Percentiles rank a stretch among this genome's conserved stretches.
phyloP scores from a whole-genome alignment of 805 yeast species.

The Nakazawaea siamensis region DNA sequence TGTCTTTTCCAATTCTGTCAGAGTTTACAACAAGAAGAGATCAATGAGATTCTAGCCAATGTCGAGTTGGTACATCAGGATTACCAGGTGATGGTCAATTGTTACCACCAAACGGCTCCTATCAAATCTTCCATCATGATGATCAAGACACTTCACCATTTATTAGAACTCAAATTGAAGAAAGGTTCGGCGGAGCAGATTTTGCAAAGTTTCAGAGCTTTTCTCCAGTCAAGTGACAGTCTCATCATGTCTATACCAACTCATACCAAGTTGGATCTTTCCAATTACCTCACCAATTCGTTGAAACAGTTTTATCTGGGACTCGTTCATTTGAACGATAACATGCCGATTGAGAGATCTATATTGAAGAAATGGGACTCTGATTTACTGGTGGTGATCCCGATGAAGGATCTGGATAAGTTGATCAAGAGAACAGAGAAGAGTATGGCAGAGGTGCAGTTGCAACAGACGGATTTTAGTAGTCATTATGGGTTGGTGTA shows the following conservation, averaged over 20 bases:
- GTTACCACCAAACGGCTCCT: not conserved
- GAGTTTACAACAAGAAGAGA: not conserved
- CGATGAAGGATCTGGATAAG: not conserved
- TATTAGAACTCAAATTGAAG: not conserved
- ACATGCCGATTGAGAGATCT: not conserved
- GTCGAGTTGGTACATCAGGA: not conserved
- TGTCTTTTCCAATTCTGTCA: not conserved
- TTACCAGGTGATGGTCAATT: not conserved
- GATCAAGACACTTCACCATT: not conserved
- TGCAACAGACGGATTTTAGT: not conserved
- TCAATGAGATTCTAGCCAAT: not conserved
- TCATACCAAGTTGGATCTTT: not conserved
- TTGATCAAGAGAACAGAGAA: not conserved
- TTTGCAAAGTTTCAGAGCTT: slow-evolving; percentile 2
- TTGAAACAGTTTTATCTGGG: slow-evolving; percentile 6
- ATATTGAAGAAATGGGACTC: not conserved
- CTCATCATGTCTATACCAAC: not conserved
- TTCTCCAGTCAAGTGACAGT: not conserved
- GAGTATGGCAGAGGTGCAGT: not conserved
- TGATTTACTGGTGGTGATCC: not conserved
- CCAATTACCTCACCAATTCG: not conserved
- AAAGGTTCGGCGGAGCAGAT: slow-evolving; percentile 1
- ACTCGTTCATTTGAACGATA: not conserved
- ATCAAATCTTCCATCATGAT: not conserved
- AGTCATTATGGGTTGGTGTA: not conserved